Evolutionary conservation across 1,284 basidiomycete genomes (phyloP).

Genomic region (Stygiomarasmius scandens): DNA sequence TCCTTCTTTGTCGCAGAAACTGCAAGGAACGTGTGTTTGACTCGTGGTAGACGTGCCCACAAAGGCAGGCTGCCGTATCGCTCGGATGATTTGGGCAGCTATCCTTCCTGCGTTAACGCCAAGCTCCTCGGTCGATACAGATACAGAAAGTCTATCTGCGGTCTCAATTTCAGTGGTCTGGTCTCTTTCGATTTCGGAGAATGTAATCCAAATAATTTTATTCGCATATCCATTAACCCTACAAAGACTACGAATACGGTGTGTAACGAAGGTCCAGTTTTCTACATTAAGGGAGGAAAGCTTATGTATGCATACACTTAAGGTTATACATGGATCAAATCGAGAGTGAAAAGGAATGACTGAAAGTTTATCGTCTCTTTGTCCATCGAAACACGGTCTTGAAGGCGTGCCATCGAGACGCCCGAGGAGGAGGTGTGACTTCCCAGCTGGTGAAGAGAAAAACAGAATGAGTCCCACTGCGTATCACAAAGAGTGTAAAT

Average conservation of each 20-base stretch:
- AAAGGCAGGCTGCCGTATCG: not conserved
- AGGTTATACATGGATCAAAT: not conserved
- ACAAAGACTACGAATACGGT: not conserved
- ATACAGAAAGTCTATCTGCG: too few species aligned
- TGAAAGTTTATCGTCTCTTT: not conserved
- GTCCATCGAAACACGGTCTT: conserved; percentile 1
- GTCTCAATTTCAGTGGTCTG: too few species aligned
- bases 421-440: not conserved
- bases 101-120: not conserved
- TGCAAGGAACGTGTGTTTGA: not conserved
- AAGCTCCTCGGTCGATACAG: not conserved
- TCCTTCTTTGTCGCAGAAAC: not conserved
- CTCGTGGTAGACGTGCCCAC: not conserved
- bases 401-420: conserved; percentile 7
- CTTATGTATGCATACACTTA: not conserved
- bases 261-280: not conserved
- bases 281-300: not conserved
- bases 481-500: conserved; percentile 9
- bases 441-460: conserved; percentile 7
- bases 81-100: not conserved
- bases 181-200: too few species aligned
- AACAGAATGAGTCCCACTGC: not conserved
- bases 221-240: not conserved
- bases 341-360: too few species aligned
- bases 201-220: not conserved